Evolutionary conservation across 2,329 filamentous ascomycete species (phyloP).

Genomic region (Pseudocercospora fuligena): DNA sequence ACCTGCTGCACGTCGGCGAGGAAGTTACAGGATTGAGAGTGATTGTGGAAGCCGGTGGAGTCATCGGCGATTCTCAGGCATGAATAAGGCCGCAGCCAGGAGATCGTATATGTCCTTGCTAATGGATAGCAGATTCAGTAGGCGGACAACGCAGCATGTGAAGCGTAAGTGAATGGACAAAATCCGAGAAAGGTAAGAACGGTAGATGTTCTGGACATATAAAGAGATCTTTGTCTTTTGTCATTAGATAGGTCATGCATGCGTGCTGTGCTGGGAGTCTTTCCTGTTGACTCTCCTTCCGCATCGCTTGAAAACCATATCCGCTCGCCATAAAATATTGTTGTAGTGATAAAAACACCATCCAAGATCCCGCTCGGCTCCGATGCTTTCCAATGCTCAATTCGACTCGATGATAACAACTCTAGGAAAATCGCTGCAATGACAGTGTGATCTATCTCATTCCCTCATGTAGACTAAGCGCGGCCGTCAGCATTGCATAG

Average conservation of each 20-base stretch:
- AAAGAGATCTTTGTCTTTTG: background rate
- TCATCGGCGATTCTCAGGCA: slow-evolving; percentile 1
- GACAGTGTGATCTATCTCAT: background rate
- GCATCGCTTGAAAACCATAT: background rate
- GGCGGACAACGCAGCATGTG: background rate
- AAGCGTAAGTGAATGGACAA: background rate
- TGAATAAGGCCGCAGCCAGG: background rate
- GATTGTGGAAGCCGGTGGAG: background rate
- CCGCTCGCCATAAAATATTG: slow-evolving; percentile 9
- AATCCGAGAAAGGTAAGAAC: background rate
- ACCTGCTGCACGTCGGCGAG: background rate
- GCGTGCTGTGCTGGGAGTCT: background rate
- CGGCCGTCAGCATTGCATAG: background rate
- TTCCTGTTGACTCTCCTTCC: background rate
- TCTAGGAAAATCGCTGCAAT: background rate
- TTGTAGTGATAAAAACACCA: background rate
- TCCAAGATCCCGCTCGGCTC: slow-evolving; percentile 4
- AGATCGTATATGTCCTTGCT: background rate
- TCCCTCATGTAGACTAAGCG: slow-evolving; percentile 1
- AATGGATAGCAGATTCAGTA: background rate
- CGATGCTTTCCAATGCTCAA: background rate
- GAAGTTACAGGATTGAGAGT: background rate
- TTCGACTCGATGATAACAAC: background rate
- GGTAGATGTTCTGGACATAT: background rate
- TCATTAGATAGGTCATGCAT: background rate